Evolutionary conservation across 106 monocot genomes (phyloP).

Genomic region (Allium cepa): DNA sequence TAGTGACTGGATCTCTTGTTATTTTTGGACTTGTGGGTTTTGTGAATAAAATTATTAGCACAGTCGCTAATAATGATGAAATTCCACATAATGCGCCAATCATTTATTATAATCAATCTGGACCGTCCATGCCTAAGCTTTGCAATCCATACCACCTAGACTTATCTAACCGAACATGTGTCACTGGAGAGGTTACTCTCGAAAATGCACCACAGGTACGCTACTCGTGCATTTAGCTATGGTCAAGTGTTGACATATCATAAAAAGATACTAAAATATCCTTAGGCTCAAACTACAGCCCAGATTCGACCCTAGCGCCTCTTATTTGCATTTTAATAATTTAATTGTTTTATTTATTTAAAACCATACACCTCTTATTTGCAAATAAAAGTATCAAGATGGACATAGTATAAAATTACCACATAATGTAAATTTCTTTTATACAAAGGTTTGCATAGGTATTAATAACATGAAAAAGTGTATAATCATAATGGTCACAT

Average conservation of each 20-base stretch:
- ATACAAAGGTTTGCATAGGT: no score
- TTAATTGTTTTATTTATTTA: background rate
- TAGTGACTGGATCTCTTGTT: conserved; percentile 37
- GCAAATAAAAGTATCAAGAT: no score
- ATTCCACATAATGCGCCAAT: conserved; percentile 7
- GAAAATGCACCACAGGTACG: conserved; percentile 47
- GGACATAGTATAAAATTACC: no score
- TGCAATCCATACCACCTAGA: conserved; percentile 47
- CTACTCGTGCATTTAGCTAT: background rate
- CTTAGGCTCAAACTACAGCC: background rate
- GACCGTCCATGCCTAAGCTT: conserved; percentile 41
- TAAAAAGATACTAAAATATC: background rate
- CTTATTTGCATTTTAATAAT: background rate
- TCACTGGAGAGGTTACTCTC: conserved; percentile 29
- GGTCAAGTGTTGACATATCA: background rate
- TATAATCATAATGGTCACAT: no score
- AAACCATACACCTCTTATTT: no score
- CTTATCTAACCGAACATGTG: conserved; percentile 19
- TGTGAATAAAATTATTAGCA: conserved; percentile 32
- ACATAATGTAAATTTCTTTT: no score
- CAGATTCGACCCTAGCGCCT: background rate
- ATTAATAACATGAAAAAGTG: no score
- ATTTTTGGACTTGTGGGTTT: conserved; percentile 33
- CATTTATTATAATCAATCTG: conserved; percentile 56
- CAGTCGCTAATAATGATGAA: conserved; percentile 32